phyloP scores from a whole-genome alignment of 768 basidiomycete genomes.

The Leucosporidium creatinivorum region DNA sequence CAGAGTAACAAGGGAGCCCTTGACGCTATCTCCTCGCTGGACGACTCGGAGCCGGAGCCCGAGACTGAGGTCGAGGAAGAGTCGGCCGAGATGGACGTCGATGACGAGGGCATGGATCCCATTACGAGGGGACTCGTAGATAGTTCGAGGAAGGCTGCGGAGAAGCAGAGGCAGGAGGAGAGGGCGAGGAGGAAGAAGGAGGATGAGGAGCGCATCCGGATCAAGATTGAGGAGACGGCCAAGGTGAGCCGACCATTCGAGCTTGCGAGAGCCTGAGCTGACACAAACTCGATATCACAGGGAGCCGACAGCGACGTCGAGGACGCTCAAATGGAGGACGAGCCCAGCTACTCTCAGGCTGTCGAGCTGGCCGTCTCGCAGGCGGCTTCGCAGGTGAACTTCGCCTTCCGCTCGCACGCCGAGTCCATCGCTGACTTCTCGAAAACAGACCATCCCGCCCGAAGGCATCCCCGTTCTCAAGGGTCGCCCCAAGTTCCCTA shows the following conservation, averaged over 20 bases:
- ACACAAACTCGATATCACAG: background rate
- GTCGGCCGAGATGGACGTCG: background rate
- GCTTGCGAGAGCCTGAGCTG: background rate
- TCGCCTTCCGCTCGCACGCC: background rate
- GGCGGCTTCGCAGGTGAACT: background rate
- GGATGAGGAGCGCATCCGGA: background rate
- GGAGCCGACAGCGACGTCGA: constrained; percentile 6
- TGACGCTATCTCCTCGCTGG: no score
- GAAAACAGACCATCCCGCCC: background rate
- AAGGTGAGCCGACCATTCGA: background rate
- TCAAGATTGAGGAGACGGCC: background rate
- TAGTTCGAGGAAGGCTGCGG: background rate
- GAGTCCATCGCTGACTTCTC: background rate
- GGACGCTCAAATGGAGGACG: background rate
- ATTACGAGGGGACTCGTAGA: background rate
- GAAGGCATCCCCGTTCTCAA: constrained; percentile 2
- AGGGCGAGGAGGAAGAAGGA: background rate
- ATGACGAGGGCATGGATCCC: constrained; percentile 1
- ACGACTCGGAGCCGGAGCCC: no score
- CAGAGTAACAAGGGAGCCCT: no score
- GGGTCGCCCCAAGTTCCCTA: constrained; percentile 21
- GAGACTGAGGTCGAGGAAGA: no score
- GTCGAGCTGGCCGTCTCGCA: background rate
- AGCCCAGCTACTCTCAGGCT: no score
- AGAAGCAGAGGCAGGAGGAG: background rate